phyloP scores from a whole-genome alignment of 1,284 basidiomycete genomes.

The Omphalotus olearius region DNA sequence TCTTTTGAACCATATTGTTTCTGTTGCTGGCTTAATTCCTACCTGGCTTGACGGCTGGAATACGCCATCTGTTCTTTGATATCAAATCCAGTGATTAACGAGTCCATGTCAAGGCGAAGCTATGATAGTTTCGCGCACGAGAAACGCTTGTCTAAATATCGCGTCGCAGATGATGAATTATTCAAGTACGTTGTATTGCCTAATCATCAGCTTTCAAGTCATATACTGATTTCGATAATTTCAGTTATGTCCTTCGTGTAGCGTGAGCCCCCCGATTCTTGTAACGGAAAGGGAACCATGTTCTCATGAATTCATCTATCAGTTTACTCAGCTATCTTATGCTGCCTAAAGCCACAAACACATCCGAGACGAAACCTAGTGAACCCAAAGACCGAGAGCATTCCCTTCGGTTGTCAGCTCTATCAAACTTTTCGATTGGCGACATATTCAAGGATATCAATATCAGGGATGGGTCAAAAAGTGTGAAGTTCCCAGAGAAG shows the following conservation, averaged over 20 bases:
- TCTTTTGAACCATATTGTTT: too few relatives aligned
- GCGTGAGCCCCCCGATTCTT: constrained; percentile 46
- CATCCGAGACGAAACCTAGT: constrained; percentile 1
- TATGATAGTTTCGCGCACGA: constrained; percentile 64
- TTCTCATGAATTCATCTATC: constrained; percentile 2
- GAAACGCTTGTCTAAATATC: constrained; percentile 66
- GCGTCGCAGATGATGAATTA: constrained; percentile 76
- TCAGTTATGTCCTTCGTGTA: constrained; percentile 72
- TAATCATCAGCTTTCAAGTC: constrained; percentile 9
- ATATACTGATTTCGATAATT: constrained; percentile 9
- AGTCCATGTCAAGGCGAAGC: constrained; percentile 62
- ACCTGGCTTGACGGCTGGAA: too few relatives aligned
- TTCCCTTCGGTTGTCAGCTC: constrained; percentile 62
- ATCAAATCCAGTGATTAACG: background rate
- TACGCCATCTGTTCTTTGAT: too few relatives aligned
- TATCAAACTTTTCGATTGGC: constrained; percentile 78
- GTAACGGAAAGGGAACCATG: constrained; percentile 12
- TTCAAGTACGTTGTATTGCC: constrained; percentile 58
- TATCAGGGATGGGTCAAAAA: constrained; percentile 70
- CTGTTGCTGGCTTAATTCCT: too few relatives aligned
- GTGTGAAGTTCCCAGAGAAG: constrained; percentile 90
- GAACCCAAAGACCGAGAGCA: constrained; percentile 47
- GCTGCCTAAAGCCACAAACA: constrained; percentile 49
- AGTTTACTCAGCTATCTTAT: constrained; percentile 70
- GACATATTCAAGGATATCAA: constrained; percentile 78